Conservation (phyloP, 768 basidiomycete species). For the Lenzites betulinus region DNA sequence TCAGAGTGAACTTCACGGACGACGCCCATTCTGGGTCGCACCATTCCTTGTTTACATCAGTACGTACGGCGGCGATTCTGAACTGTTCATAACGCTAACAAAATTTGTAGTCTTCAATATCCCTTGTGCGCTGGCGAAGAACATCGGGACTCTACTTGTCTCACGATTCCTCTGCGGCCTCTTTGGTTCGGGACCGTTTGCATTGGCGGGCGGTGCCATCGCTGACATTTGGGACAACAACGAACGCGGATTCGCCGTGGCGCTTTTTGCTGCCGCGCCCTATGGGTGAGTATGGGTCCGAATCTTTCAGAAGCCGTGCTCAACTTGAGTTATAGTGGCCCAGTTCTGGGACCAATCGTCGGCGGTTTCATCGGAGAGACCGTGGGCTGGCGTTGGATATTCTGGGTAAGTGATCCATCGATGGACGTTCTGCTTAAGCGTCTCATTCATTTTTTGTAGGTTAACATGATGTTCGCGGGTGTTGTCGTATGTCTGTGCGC, state of each 20-base stretch:
- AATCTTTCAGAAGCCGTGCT: not conserved
- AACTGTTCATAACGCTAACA: not conserved
- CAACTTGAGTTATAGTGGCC: constrained; percentile 25
- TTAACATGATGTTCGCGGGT: constrained; percentile 45
- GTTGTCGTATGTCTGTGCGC: constrained; percentile 30
- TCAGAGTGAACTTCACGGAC: constrained; percentile 43
- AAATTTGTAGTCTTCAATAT: constrained; percentile 36
- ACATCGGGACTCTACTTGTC: constrained; percentile 42
- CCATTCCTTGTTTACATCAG: constrained; percentile 42
- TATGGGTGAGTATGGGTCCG: constrained; percentile 29
- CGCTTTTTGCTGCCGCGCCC: constrained; percentile 43
- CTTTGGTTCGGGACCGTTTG: constrained; percentile 40
- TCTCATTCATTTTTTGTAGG: not conserved
- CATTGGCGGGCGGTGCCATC: constrained; percentile 38
- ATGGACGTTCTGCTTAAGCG: not conserved
- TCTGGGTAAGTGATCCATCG: constrained; percentile 28
- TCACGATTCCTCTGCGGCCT: constrained; percentile 45
- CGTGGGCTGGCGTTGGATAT: constrained; percentile 41
- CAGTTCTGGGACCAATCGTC: constrained; percentile 53
- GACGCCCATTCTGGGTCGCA: constrained; percentile 39
- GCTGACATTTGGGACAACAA: constrained; percentile 40
- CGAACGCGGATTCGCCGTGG: constrained; percentile 43
- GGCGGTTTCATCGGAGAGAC: constrained; percentile 48
- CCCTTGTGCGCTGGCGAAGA: constrained; percentile 40
- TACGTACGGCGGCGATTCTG: not conserved